Conservation (phyloP, 768 basidiomycete genomes). For the Amanita pallidorosea region DNA sequence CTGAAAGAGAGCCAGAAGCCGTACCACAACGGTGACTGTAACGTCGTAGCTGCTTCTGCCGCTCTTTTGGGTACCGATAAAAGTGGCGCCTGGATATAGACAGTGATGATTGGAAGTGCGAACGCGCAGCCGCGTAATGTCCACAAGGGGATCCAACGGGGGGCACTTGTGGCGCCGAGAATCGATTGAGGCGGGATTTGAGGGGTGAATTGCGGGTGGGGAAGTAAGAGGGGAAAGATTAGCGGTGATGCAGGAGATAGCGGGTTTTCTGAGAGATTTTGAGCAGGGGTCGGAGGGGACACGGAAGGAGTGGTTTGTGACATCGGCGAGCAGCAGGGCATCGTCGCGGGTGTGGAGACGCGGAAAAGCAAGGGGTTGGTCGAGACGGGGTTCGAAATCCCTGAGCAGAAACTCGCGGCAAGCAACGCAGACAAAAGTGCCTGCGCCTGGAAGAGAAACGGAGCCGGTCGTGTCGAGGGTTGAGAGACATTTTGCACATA, state of each 20-base stretch:
- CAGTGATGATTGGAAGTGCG: conserved; percentile 65
- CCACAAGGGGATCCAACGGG: conserved; percentile 44
- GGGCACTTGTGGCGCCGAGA: conserved; percentile 13
- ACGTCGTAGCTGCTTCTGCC: conserved; percentile 94
- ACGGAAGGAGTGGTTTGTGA: neutral
- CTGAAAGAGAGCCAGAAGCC: conserved; percentile 20
- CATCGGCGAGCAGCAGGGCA: neutral
- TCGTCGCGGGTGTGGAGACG: conserved; percentile 15
- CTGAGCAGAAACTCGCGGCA: conserved; percentile 31
- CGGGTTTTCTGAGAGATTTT: conserved; percentile 3
- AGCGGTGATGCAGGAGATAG: neutral
- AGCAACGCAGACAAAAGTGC: conserved; percentile 32
- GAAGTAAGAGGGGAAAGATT: neutral
- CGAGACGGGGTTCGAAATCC: conserved; percentile 12
- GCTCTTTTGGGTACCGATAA: conserved; percentile 88
- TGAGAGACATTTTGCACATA: conserved; percentile 34
- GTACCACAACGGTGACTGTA: conserved; percentile 80
- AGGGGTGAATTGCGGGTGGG: conserved; percentile 6
- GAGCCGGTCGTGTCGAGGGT: conserved; percentile 22
- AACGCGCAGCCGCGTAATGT: conserved; percentile 71
- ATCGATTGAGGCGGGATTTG: neutral
- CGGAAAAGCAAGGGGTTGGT: conserved; percentile 14
- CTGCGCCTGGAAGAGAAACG: conserved; percentile 15
- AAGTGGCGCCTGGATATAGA: conserved; percentile 81
- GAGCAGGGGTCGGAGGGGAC: neutral